phyloP scores from a whole-genome alignment of 1,139 yeast species.

The Debaryomycetaceae sp. region DNA sequence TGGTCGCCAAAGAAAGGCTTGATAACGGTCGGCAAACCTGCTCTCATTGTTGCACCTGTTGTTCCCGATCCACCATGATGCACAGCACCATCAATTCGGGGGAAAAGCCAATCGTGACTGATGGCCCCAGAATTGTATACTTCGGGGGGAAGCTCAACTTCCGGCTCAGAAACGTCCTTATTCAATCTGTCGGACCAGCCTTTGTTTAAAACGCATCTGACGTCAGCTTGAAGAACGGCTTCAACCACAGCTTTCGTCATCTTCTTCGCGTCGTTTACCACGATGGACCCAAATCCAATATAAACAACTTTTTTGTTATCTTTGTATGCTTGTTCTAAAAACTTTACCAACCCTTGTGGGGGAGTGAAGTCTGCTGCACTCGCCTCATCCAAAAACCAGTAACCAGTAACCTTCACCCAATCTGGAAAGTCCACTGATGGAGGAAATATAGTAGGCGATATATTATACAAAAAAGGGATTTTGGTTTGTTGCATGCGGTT shows the following conservation, averaged over 20 bases:
- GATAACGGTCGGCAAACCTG: conserved; percentile 84
- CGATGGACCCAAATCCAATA: conserved; percentile 95
- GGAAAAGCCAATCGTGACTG: conserved; percentile 95
- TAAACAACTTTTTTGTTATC: conserved; percentile 74
- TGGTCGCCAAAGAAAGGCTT: conserved; percentile 98
- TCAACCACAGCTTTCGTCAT: conserved; percentile 75
- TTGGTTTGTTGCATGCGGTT: conserved; percentile 69
- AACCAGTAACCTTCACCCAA: conserved; percentile 93
- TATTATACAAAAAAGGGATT: conserved; percentile 85
- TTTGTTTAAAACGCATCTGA: conserved; percentile 80
- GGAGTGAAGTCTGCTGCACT: conserved; percentile 57
- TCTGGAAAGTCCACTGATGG: conserved; percentile 93
- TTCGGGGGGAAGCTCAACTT: conserved; percentile 62
- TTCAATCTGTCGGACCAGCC: conserved; percentile 88
- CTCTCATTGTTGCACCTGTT: conserved; percentile 85
- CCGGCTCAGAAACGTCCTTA: conserved; percentile 26
- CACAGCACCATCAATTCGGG: conserved; percentile 86
- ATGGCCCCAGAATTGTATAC: conserved; percentile 67
- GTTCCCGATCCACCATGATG: conserved; percentile 99
- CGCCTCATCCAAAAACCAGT: conserved; percentile 88
- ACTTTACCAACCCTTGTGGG: conserved; percentile 54
- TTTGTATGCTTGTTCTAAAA: conserved; percentile 59
- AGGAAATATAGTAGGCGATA: conserved; percentile 83
- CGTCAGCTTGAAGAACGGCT: conserved; percentile 76
- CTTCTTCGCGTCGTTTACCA: conserved; percentile 75